Conservation (phyloP, 129 eudicot species). For the Saposhnikovia divaricata region DNA sequence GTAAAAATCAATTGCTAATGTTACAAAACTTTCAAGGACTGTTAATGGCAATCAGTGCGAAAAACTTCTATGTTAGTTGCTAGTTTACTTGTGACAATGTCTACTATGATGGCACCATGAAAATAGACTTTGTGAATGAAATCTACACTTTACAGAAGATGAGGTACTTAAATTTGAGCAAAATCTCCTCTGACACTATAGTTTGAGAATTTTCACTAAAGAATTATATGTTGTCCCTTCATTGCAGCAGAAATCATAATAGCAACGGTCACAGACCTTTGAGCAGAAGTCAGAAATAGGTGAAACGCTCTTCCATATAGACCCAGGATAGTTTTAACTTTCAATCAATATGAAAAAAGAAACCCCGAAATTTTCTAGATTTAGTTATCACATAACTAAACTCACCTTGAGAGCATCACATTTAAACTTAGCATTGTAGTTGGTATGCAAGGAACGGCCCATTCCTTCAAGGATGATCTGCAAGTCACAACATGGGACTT, state of each 20-base stretch:
- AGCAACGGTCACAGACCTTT: neutral
- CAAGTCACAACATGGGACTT: constrained; percentile 1
- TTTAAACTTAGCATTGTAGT: constrained; percentile 72
- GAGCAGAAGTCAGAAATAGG: neutral
- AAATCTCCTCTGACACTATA: neutral
- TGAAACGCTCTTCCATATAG: neutral
- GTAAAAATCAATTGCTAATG: constrained; percentile 10
- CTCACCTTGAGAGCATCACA: constrained; percentile 88
- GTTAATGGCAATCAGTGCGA: neutral
- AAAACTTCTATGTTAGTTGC: neutral
- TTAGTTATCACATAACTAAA: neutral
- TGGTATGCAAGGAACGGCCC: constrained; percentile 92
- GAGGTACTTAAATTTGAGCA: neutral
- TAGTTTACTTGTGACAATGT: neutral
- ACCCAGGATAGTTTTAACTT: neutral
- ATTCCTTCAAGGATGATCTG: constrained; percentile 97
- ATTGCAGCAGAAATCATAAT: neutral
- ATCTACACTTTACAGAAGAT: neutral
- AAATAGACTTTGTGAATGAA: neutral
- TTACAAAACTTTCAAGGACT: neutral
- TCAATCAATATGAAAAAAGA: neutral
- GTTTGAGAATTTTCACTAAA: too few species aligned
- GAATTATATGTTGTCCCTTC: neutral
- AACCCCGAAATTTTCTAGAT: neutral
- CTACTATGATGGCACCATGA: neutral